Percentiles rank a stretch among this genome's conserved stretches.
These are phyloP conservation scores for Schoenoplectus tabernaemontani DNA, from an alignment of 202 grass and related monocot genomes.

Conservation along the genomic window DNA sequence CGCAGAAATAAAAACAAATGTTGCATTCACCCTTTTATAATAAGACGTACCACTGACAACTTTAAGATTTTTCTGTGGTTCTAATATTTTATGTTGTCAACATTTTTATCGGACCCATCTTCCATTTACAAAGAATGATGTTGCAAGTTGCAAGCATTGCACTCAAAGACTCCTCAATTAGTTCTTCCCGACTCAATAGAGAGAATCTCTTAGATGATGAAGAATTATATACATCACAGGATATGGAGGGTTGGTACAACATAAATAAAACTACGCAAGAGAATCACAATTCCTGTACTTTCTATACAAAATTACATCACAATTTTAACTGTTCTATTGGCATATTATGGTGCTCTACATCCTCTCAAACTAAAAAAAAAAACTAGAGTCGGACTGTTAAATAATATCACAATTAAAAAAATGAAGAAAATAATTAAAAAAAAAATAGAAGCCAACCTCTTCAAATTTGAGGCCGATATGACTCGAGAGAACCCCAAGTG, in stretches of 20 bases:
- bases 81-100: not conserved
- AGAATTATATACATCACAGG: conserved; percentile 5
- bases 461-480: conserved; percentile 35
- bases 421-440: not conserved
- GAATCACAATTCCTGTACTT: not conserved
- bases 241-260: not conserved
- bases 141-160: not conserved
- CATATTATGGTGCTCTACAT: not conserved
- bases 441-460: not conserved
- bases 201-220: not conserved
- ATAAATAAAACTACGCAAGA: not conserved
- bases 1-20: not conserved
- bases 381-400: not conserved
- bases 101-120: not conserved
- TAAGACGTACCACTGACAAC: not conserved
- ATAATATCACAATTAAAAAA: not conserved
- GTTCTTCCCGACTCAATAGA: too few relatives aligned
- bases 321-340: not conserved
- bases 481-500: conserved; percentile 92
- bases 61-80: not conserved
- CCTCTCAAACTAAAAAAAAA: not conserved
- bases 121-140: conserved; percentile 1
- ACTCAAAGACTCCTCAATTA: not conserved
- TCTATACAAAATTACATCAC: not conserved
- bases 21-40: not conserved